Evolutionary conservation across 2,329 filamentous ascomycete species (phyloP).

Genomic region (Graphiopsis chlorocephala): DNA sequence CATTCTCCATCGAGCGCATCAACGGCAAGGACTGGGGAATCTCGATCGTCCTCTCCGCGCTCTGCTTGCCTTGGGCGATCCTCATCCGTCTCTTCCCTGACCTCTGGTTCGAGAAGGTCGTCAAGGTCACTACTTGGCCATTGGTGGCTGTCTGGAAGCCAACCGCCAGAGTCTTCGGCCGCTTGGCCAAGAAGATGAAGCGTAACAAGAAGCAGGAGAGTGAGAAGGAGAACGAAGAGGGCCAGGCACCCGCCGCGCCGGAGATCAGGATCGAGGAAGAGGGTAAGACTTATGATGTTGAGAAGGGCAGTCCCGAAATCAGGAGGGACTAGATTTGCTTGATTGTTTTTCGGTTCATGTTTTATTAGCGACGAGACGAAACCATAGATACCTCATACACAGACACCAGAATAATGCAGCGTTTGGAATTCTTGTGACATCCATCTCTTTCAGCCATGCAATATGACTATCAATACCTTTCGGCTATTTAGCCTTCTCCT

Average conservation of each 20-base stretch:
- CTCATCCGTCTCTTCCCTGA: slow-evolving; percentile 83
- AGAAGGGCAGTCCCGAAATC: slow-evolving; percentile 11
- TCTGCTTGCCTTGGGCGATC: slow-evolving; percentile 81
- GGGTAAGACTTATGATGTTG: not conserved
- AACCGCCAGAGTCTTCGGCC: not conserved
- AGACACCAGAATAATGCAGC: slow-evolving; percentile 1
- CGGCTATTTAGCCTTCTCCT: not conserved
- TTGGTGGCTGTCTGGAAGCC: slow-evolving; percentile 8
- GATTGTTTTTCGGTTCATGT: not conserved
- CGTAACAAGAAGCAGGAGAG: slow-evolving; percentile 8
- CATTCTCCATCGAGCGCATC: slow-evolving; percentile 72
- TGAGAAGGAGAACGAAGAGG: not conserved
- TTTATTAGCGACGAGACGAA: not conserved
- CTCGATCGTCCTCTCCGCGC: slow-evolving; percentile 74
- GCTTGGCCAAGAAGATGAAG: slow-evolving; percentile 14
- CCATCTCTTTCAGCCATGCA: not conserved
- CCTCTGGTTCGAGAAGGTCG: slow-evolving; percentile 49
- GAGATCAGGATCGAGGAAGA: slow-evolving; percentile 10
- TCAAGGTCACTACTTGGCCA: slow-evolving; percentile 7
- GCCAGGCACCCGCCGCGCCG: not conserved
- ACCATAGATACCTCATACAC: not conserved
- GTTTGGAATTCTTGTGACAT: not conserved
- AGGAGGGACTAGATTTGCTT: not conserved
- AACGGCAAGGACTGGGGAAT: slow-evolving; percentile 78
- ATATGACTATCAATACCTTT: not conserved